These are phyloP conservation scores for Tolypocladium ophioglossoides DNA, from an alignment of 2,329 filamentous ascomycete species.

Conservation along the genomic window DNA sequence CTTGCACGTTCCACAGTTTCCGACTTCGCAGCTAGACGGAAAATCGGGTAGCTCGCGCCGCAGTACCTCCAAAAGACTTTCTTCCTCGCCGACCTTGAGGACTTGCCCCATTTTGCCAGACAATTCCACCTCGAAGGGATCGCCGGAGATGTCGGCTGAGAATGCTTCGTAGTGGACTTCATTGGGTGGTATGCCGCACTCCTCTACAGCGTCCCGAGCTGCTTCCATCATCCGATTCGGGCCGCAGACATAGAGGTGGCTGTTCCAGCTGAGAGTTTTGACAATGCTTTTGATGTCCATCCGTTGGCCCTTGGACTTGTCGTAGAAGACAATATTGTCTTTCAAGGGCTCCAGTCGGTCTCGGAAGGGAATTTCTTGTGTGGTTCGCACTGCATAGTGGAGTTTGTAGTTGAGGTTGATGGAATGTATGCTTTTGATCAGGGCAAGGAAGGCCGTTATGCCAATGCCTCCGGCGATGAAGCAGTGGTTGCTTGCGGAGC, in stretches of 20 bases:
- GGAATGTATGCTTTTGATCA: constrained; percentile 28
- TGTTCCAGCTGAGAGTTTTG: constrained; percentile 35
- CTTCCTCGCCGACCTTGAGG: constrained; percentile 35
- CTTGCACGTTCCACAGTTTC: constrained; percentile 44
- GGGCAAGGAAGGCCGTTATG: constrained; percentile 51
- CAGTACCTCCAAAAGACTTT: constrained; percentile 39
- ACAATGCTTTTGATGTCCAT: constrained; percentile 44
- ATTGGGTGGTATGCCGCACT: constrained; percentile 30
- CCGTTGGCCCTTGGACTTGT: constrained; percentile 36
- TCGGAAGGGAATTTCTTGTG: constrained; percentile 43
- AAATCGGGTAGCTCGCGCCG: constrained; percentile 30
- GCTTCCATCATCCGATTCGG: constrained; percentile 46
- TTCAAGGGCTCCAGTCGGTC: constrained; percentile 32
- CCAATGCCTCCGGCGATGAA: constrained; percentile 57
- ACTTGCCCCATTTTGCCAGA: constrained; percentile 24
- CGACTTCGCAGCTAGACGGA: constrained; percentile 40
- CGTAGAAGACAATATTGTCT: constrained; percentile 38
- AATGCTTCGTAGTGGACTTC: constrained; percentile 55
- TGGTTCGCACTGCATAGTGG: constrained; percentile 47
- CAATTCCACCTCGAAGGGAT: constrained; percentile 49
- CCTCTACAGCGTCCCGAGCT: constrained; percentile 28
- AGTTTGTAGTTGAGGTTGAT: constrained; percentile 41
- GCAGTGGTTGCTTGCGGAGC: constrained; percentile 44
- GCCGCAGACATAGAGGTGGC: constrained; percentile 51
- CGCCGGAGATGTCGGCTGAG: constrained; percentile 38